Evolutionary conservation across 805 yeast species (phyloP), one percentile per base, ranked within the genome.

Genomic region (Candida xyloterini): DNA sequence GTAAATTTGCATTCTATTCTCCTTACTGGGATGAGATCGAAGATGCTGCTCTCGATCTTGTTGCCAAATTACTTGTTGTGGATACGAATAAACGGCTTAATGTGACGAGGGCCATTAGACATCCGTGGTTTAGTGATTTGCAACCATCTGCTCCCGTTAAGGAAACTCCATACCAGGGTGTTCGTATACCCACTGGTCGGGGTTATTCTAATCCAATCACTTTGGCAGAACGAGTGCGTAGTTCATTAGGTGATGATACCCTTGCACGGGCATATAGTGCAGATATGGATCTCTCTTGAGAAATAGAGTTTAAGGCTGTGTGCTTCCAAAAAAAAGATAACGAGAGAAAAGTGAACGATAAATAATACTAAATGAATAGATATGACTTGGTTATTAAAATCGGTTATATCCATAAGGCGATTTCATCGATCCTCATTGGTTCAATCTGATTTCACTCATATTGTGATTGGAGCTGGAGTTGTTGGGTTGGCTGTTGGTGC

Each of bases 401-500:
- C 20, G 4, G 18, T 10, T n/a, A 15, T 18, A 11, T 21, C 20
- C 6, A 27, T 27, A 10, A 21, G 47, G n/a, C 18, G 20, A 4
- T 40, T 44, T 23, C 42, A 33, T 15, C 15, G 15, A 8, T 14
- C 30, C 3, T n/a, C 40, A 20, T 9, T 24, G 5, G 30, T 13
- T 16, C 14, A 7, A 7, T n/a, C 42, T 15, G 42, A 38, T 26
- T 43, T 40, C 34, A 27, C 55, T 2, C 56, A 52, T 32, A 41
- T 48, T 2, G 39, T 87, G 0, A 67, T 87, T 16, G 96, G 96
- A 5, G 95, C 86, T 2, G 96, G 95, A 0, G 84, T 76, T 0
- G 89, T 87, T 1, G 96, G 96, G 0, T 66, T 84, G 23, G 87
- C 96, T 0, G 71, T 87, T 40, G 95, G 85, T 1, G 78, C 91